Conservation (phyloP, 1,284 basidiomycete genomes). For the Ustilago bromivora region DNA sequence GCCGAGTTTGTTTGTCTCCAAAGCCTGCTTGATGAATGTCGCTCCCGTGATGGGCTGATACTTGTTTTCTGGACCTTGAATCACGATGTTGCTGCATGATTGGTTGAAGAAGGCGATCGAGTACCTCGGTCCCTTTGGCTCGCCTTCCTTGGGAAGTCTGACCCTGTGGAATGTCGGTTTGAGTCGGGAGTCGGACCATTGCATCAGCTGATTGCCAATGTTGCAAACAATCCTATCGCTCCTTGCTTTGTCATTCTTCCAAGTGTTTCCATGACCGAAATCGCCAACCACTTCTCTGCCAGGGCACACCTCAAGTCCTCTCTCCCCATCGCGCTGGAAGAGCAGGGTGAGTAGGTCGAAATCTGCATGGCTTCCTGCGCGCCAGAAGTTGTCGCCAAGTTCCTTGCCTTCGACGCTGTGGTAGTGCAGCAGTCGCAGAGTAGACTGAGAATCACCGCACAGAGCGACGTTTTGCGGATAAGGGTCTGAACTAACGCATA, state of each 20-base stretch:
- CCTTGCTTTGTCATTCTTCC: conserved; percentile 72
- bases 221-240: conserved; percentile 75
- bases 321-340: conserved; percentile 75
- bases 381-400: conserved; percentile 69
- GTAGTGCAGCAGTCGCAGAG: conserved; percentile 76
- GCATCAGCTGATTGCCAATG: conserved; percentile 76
- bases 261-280: conserved; percentile 73
- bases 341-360: conserved; percentile 75
- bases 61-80: conserved; percentile 61
- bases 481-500: not conserved
- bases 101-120: conserved; percentile 67
- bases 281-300: conserved; percentile 72
- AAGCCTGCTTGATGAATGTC: conserved; percentile 55
- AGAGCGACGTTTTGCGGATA: not conserved
- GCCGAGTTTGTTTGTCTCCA: conserved; percentile 43
- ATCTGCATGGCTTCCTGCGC: conserved; percentile 76
- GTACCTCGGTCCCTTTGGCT: conserved; percentile 57
- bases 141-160: conserved; percentile 71
- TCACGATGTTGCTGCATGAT: conserved; percentile 50
- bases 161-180: conserved; percentile 77
- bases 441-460: conserved; percentile 72
- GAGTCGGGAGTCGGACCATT: conserved; percentile 77
- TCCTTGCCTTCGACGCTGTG: conserved; percentile 71
- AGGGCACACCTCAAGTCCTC: conserved; percentile 74
- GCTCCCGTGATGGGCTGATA: conserved; percentile 47